Percentiles rank a stretch among this genome's conserved stretches.
phyloP scores from a whole-genome alignment of 2,329 filamentous ascomycete genomes.

The Cordyceps cicadae region DNA sequence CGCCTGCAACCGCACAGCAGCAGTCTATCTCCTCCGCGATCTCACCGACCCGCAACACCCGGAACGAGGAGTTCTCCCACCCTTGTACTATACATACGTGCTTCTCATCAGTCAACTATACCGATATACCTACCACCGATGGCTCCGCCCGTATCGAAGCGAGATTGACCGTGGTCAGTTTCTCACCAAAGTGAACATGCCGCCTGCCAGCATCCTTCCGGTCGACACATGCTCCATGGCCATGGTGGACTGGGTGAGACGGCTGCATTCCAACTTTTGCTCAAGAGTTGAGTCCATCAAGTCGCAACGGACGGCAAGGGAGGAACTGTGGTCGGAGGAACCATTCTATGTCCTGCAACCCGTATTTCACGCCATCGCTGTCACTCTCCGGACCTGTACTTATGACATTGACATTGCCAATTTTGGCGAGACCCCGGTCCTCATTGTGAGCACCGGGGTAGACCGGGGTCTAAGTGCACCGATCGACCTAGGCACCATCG shows the following conservation, averaged over 20 bases:
- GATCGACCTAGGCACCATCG: too few species aligned
- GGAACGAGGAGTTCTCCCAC: background rate
- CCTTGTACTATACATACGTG: background rate
- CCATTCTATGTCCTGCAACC: too few species aligned
- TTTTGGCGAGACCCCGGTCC: too few species aligned
- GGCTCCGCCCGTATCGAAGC: background rate
- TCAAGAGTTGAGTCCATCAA: too few species aligned
- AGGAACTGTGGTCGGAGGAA: too few species aligned
- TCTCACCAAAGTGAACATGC: slow-evolving; percentile 3
- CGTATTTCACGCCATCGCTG: too few species aligned
- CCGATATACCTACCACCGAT: slow-evolving; percentile 1
- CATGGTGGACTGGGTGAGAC: background rate
- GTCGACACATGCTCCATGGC: background rate
- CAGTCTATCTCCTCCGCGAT: slow-evolving; percentile 4
- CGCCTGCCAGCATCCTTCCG: background rate
- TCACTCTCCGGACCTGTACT: too few species aligned
- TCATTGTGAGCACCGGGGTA: too few species aligned
- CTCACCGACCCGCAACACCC: background rate
- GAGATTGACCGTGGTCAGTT: slow-evolving; percentile 6
- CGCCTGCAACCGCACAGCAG: slow-evolving; percentile 4
- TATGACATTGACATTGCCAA: too few species aligned
- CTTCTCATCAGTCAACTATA: background rate
- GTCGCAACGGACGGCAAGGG: too few species aligned
- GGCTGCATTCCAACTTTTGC: too few species aligned
- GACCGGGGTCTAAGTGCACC: too few species aligned